phyloP scores from a whole-genome alignment of 768 basidiomycete species.

The Psilocybe cyanescens region DNA sequence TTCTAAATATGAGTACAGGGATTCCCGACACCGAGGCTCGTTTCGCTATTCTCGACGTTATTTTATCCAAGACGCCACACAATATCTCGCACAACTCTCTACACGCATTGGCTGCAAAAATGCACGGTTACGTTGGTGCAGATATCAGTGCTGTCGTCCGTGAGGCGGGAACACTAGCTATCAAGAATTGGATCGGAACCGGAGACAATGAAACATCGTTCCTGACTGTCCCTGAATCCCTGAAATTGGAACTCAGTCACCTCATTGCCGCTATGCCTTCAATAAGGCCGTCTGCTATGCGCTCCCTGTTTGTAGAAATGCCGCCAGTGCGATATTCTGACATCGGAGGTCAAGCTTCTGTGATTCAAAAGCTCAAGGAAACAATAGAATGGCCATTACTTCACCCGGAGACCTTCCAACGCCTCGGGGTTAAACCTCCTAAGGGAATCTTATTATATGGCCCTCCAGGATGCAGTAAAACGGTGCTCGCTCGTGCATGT shows the following conservation, averaged over 20 bases:
- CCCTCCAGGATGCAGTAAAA: conserved; percentile 98
- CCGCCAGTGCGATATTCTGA: conserved; percentile 84
- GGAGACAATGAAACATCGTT: conserved; percentile 18
- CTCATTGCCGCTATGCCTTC: conserved; percentile 71
- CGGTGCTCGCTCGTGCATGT: conserved; percentile 88
- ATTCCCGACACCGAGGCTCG: conserved; percentile 89
- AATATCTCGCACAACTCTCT: conserved; percentile 64
- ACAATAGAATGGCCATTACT: conserved; percentile 94
- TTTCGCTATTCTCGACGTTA: conserved; percentile 82
- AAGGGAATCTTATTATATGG: conserved; percentile 93
- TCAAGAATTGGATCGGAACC: conserved; percentile 75
- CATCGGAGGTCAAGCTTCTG: conserved; percentile 83
- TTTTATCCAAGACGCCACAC: conserved; percentile 83
- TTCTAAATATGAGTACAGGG: conserved; percentile 49
- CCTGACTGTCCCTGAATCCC: conserved; percentile 17
- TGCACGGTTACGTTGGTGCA: conserved; percentile 97
- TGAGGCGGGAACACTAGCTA: conserved; percentile 89
- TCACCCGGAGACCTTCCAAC: conserved; percentile 83
- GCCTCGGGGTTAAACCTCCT: conserved; percentile 87
- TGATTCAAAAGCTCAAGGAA: conserved; percentile 88
- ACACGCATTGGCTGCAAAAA: conserved; percentile 66
- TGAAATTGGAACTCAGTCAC: conserved; percentile 61
- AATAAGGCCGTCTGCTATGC: conserved; percentile 92
- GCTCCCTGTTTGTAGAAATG: conserved; percentile 88
- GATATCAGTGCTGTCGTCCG: conserved; percentile 92